Conservation (phyloP, 164 flowering plant genomes). For the Stephania yunnanensis region DNA sequence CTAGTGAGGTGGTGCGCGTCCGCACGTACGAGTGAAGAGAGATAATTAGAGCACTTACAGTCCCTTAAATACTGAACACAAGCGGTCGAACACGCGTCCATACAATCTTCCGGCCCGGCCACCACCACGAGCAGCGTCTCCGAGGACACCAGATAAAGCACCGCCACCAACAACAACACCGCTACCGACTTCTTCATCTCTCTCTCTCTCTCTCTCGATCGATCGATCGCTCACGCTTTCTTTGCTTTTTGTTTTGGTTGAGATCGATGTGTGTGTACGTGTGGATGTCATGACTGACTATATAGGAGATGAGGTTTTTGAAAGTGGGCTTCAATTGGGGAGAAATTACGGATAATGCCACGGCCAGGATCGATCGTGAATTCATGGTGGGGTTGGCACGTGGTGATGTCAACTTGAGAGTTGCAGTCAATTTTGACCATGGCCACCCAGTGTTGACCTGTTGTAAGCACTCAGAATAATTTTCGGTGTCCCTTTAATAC, state of each 20-base stretch:
- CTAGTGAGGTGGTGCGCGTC: not conserved
- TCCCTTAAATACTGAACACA: not conserved
- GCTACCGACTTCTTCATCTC: not conserved
- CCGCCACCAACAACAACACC: not conserved
- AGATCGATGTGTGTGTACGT: too few relatives aligned
- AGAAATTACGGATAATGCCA: not conserved
- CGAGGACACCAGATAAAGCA: not conserved
- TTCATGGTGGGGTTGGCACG: too few relatives aligned
- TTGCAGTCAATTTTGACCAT: too few relatives aligned
- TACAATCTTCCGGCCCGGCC: not conserved
- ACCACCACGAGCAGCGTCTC: not conserved
- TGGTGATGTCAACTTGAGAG: too few relatives aligned
- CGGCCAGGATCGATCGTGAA: too few relatives aligned
- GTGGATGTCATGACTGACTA: not conserved
- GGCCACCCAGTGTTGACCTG: too few relatives aligned
- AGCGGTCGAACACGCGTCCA: not conserved
- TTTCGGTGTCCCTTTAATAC: too few relatives aligned
- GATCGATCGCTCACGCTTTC: too few relatives aligned
- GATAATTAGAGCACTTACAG: not conserved
- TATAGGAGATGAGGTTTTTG: not conserved
- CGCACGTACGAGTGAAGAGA: not conserved
- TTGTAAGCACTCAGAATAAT: too few relatives aligned
- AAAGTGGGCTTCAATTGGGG: not conserved
- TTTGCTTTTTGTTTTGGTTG: too few relatives aligned
- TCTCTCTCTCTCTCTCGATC: not conserved